Percentiles rank a stretch among this genome's conserved stretches.
Evolutionary conservation across 352 stramenopile genomes (phyloP).

Genomic region (Pythium plurisporium): DNA sequence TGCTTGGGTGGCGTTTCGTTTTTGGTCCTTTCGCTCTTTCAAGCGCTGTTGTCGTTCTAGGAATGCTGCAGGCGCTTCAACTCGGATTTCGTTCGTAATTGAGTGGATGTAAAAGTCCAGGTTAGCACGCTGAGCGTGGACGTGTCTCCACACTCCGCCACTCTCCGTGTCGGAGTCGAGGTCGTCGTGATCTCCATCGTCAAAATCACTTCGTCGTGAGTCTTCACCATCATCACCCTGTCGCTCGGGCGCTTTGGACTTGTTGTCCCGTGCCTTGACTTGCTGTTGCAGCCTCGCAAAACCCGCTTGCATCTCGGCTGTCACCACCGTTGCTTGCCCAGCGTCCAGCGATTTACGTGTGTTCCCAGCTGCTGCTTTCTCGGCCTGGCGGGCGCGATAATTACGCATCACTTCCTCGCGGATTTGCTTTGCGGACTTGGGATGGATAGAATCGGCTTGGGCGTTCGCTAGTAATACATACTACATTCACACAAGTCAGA

Average conservation of each 20-base stretch:
- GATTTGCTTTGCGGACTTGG: constrained; percentile 56
- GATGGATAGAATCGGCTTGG: constrained; percentile 74
- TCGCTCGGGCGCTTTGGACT: constrained; percentile 19
- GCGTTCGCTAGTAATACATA: constrained; percentile 78
- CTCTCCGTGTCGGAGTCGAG: constrained; percentile 12
- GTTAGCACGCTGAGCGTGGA: constrained; percentile 54
- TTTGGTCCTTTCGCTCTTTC: constrained; percentile 14
- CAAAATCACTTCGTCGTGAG: background rate
- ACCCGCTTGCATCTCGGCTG: constrained; percentile 61
- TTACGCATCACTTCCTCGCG: constrained; percentile 67
- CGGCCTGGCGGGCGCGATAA: constrained; percentile 58
- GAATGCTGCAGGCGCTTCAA: constrained; percentile 44
- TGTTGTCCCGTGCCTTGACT: constrained; percentile 53
- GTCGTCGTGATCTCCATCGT: background rate
- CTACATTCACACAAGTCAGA: too few relatives aligned
- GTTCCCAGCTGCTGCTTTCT: constrained; percentile 29
- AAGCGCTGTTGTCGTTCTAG: constrained; percentile 42
- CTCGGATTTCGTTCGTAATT: constrained; percentile 64
- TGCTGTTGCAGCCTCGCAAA: constrained; percentile 72
- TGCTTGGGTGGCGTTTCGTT: background rate
- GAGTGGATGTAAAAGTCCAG: constrained; percentile 81
- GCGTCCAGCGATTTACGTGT: constrained; percentile 19
- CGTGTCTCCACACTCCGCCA: constrained; percentile 52
- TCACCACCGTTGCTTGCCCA: constrained; percentile 18
- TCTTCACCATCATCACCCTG: too few relatives aligned